Evolutionary conservation across 305 asterid genomes (phyloP).

Genomic region (Fraxinus nigra): DNA sequence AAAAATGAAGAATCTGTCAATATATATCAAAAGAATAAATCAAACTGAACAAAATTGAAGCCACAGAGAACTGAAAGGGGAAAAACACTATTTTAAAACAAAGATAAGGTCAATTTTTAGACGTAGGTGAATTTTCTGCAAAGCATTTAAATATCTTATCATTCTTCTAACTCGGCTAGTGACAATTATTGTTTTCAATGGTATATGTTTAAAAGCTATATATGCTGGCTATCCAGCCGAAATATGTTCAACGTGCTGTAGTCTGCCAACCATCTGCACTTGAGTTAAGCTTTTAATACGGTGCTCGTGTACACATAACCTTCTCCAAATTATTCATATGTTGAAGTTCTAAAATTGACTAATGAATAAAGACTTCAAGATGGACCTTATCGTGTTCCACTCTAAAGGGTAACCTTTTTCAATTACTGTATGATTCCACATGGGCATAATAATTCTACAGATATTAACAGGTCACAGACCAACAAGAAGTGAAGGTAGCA

Average conservation of each 20-base stretch:
- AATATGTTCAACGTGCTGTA: background rate
- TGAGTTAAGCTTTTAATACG: slow-evolving; percentile 17
- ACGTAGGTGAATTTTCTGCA: background rate
- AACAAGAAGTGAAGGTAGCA: slow-evolving; percentile 23
- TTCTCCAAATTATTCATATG: slow-evolving; percentile 2
- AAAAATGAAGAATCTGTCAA: background rate
- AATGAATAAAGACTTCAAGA: background rate
- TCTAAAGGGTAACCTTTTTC: background rate
- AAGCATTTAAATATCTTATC: slow-evolving; percentile 8
- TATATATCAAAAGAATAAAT: background rate
- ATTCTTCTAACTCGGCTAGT: background rate
- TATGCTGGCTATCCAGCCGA: background rate
- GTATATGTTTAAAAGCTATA: background rate
- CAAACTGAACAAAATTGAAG: background rate
- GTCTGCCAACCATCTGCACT: slow-evolving; percentile 4
- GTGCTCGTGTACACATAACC: slow-evolving; percentile 12
- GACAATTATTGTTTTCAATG: slow-evolving; percentile 3
- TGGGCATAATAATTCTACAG: slow-evolving; percentile 3
- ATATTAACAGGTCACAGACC: slow-evolving; percentile 1
- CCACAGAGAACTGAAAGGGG: background rate
- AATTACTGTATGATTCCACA: slow-evolving; percentile 8
- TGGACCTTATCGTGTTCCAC: slow-evolving; percentile 8
- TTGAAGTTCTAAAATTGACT: slow-evolving; percentile 3
- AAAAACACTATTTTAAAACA: background rate
- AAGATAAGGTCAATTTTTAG: background rate